Conservation (phyloP, 176 grass and related monocot genomes). For the Rhynchospora tenuis region DNA sequence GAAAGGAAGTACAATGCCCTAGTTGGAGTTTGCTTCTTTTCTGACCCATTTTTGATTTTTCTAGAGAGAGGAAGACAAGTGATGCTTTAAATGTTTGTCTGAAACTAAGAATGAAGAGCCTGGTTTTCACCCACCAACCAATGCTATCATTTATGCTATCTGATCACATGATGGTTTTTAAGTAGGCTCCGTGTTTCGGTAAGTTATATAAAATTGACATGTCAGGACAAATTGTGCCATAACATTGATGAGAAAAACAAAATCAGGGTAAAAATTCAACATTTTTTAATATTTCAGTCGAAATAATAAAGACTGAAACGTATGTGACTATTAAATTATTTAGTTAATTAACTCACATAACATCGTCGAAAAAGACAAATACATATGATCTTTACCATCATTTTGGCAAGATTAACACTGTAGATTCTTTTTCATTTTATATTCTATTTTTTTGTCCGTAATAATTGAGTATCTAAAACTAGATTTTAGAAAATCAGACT, state of each 20-base stretch:
- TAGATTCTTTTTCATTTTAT: not conserved
- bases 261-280: too few relatives aligned
- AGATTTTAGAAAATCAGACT: not conserved
- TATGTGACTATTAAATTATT: not conserved
- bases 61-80: not conserved
- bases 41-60: slow-evolving; percentile 4
- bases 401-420: not conserved
- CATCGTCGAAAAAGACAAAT: not conserved
- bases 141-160: not conserved
- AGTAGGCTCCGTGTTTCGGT: not conserved
- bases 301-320: too few relatives aligned
- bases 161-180: slow-evolving; percentile 12
- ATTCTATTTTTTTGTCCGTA: not conserved
- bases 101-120: not conserved
- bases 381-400: not conserved
- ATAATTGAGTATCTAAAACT: not conserved
- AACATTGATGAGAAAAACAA: not conserved
- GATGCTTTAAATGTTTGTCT: not conserved
- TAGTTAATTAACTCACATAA: not conserved
- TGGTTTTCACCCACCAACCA: slow-evolving; percentile 10
- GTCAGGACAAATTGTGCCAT: not conserved
- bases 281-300: too few relatives aligned
- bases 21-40: not conserved
- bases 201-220: not conserved
- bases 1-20: not conserved